Base-by-base conservation (phyloP, 768 basidiomycete species). In the Kwoniella mangroviensis region DNA sequence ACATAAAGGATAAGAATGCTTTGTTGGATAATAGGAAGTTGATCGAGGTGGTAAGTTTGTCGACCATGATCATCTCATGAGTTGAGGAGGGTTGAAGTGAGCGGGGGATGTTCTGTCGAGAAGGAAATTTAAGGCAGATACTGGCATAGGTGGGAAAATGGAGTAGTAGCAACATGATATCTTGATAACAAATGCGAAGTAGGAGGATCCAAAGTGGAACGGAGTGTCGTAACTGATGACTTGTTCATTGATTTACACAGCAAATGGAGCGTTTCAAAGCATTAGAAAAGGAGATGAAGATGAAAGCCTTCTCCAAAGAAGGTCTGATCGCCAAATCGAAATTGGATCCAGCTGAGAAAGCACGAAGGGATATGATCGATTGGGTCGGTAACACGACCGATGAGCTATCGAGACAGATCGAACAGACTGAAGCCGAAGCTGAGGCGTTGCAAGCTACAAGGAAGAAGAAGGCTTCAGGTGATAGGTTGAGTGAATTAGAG, bases 221-320 rank as follows among this genome's bases (percentile, higher is more conserved):
- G 9, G 1, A 34, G 9, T 1, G 34, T 28, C 22, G 15, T 28
- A 57, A 13, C 28, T 51, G 1, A 51, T 51, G 15, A 17, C 49
- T 26, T 26, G 15, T 24, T 57, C 15, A 57, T 22, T 13, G 55
- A 15, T 17, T 54, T 26, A 43, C 19, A 28, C 53, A 98, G 97
- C 97, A 98, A 98, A 99, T 99, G 97, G 97, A 99, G 86, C 95
- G 94, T 82, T 99, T 99, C 89, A 99, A 99, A 80, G 96, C 96
- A 24, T 94, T 95, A 85, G 97, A 99, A 86, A 99, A 98, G 86
- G 97, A 99, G 85, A 98, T 98, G 96, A 99, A 99, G 88, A 98
- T 97, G 68, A 99, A 99, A 84, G 97, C 97, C 0, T 99, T 98
- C 85, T 98, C 95, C 21, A 99, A 98, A 81, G 97, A 98, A 84